Conservation (phyloP, 805 yeast genomes). For the Dipodascus geniculatus region DNA sequence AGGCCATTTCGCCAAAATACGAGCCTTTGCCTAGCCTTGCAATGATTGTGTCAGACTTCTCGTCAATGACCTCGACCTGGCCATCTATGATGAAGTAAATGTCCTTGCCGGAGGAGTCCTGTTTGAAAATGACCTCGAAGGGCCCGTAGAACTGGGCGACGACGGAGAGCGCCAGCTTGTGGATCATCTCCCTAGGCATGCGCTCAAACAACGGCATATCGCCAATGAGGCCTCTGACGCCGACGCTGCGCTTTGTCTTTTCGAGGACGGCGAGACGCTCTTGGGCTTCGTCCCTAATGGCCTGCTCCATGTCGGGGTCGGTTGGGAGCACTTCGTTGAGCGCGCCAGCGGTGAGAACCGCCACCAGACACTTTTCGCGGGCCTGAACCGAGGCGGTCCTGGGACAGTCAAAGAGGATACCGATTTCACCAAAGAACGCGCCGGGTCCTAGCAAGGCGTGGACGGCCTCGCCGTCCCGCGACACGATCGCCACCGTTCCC, state of each 20-base stretch:
- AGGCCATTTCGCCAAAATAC: conserved; percentile 72
- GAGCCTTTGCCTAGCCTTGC: conserved; percentile 53
- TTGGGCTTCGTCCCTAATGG: conserved; percentile 69
- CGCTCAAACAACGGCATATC: conserved; percentile 47
- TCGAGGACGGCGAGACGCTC: conserved; percentile 64
- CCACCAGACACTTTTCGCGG: conserved; percentile 51
- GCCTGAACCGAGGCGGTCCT: conserved; percentile 73
- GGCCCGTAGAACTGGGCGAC: conserved; percentile 44
- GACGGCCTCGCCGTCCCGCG: conserved; percentile 65
- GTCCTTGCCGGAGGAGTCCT: conserved; percentile 50
- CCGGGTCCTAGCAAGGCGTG: conserved; percentile 63
- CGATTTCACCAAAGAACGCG: conserved; percentile 69
- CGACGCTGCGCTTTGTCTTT: conserved; percentile 30
- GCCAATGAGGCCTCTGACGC: conserved; percentile 43
- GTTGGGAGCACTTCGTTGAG: conserved; percentile 46
- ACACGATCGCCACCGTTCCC: conserved; percentile 66
- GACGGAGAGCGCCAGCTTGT: conserved; percentile 50
- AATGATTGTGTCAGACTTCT: conserved; percentile 26
- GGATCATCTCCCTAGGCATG: conserved; percentile 47
- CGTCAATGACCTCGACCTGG: conserved; percentile 53
- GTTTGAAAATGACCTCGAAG: conserved; percentile 47
- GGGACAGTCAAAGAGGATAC: conserved; percentile 62
- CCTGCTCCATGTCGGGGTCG: conserved; percentile 54
- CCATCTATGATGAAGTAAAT: conserved; percentile 59
- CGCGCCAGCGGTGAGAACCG: conserved; percentile 55